Evolutionary conservation across 345 rosid genomes (phyloP).

Genomic region (Eucalyptus melliodora): DNA sequence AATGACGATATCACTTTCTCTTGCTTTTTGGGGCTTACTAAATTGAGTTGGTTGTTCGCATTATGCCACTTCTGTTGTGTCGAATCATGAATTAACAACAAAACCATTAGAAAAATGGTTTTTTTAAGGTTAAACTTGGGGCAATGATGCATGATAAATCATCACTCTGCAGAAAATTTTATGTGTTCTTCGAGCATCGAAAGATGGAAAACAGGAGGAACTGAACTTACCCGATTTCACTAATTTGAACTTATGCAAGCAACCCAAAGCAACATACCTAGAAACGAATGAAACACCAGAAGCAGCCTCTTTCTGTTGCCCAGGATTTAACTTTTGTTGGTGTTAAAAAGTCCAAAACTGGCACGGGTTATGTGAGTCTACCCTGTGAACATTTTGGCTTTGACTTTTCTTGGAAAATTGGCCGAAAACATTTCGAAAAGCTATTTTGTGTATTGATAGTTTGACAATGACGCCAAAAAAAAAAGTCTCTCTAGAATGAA

Average conservation of each 20-base stretch:
- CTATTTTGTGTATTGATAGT: not conserved
- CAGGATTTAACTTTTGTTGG: not conserved
- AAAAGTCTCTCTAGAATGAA: not conserved
- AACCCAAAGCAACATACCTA: not conserved
- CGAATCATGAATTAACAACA: not conserved
- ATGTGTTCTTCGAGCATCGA: not conserved
- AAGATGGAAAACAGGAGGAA: not conserved
- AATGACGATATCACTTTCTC: not conserved
- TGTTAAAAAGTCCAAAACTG: not conserved
- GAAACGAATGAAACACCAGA: not conserved
- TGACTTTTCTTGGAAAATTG: not conserved
- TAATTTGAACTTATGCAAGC: not conserved
- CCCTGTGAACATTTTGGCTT: not conserved
- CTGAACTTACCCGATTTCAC: not conserved
- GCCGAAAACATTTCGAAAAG: not conserved
- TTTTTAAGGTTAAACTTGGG: not conserved
- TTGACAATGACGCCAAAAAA: not conserved
- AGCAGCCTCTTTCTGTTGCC: not conserved
- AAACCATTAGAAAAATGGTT: not conserved
- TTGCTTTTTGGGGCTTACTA: not conserved
- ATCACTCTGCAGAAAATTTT: not conserved
- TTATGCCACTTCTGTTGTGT: not conserved
- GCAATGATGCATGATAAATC: not conserved
- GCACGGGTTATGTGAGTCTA: not conserved
- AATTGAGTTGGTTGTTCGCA: not conserved